These are phyloP conservation scores for Platanus orientalis DNA, from an alignment of 164 flowering plant species.

Conservation along the genomic window DNA sequence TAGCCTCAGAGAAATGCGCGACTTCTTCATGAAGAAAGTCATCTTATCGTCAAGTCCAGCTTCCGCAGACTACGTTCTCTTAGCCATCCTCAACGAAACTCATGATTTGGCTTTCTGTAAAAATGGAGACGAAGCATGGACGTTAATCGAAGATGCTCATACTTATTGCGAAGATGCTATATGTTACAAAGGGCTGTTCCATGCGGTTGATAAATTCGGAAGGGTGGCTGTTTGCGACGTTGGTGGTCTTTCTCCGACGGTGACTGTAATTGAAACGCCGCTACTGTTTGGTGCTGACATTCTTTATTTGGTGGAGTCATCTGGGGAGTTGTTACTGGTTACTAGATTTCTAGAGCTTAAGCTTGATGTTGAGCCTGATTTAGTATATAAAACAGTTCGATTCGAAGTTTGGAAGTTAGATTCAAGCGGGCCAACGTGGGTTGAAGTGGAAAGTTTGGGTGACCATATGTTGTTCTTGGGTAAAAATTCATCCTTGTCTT, in stretches of 20 bases:
- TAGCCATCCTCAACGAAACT: constrained; percentile 35
- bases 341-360: constrained; percentile 32
- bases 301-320: constrained; percentile 40
- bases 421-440: constrained; percentile 30
- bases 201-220: constrained; percentile 38
- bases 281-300: constrained; percentile 30
- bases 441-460: constrained; percentile 28
- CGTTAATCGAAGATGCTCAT: constrained; percentile 18
- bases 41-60: constrained; percentile 41
- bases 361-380: constrained; percentile 11
- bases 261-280: constrained; percentile 24
- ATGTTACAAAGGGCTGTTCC: constrained; percentile 27
- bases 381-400: constrained; percentile 29
- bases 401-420: constrained; percentile 39
- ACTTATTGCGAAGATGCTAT: constrained; percentile 40
- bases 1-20: constrained; percentile 42
- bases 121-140: constrained; percentile 35
- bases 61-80: constrained; percentile 20
- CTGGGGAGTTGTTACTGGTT: constrained; percentile 43
- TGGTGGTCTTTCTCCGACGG: constrained; percentile 14
- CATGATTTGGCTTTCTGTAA: constrained; percentile 39
- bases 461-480: constrained; percentile 45
- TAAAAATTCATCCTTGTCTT: constrained; percentile 42
- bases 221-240: constrained; percentile 32
- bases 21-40: constrained; percentile 39